phyloP scores from a whole-genome alignment of 306 rosid genomes.

The Rosa multiflora region DNA sequence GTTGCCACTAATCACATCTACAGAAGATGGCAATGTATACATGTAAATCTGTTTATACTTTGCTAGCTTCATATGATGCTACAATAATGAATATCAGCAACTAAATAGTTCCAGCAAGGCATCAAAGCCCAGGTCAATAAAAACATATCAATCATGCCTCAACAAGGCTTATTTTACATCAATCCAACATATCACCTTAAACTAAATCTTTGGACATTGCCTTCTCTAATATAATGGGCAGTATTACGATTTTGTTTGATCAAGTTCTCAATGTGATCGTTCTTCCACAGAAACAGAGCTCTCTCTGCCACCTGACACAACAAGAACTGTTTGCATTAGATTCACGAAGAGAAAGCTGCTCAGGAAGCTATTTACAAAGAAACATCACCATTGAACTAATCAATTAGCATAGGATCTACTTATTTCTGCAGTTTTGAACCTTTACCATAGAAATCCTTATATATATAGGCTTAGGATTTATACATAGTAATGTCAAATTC shows the following conservation, averaged over 20 bases:
- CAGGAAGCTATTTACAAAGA: neutral
- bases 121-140: neutral
- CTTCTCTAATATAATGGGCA: conserved; percentile 54
- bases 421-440: neutral
- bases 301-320: conserved; percentile 72
- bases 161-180: neutral
- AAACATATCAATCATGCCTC: neutral
- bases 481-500: neutral
- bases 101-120: no score
- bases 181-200: no score
- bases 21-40: neutral
- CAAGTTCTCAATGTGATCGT: conserved; percentile 68
- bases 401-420: neutral
- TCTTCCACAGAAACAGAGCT: conserved; percentile 79
- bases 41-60: no score
- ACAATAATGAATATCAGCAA: no score
- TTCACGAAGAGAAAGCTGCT: neutral
- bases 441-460: neutral
- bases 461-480: neutral
- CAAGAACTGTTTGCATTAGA: conserved; percentile 16
- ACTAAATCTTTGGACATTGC: no score
- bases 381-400: neutral
- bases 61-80: no score
- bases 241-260: conserved; percentile 66
- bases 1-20: no score